Evolutionary conservation across 2,329 filamentous ascomycete species (phyloP).

Genomic region (Diplocarpon rosae): DNA sequence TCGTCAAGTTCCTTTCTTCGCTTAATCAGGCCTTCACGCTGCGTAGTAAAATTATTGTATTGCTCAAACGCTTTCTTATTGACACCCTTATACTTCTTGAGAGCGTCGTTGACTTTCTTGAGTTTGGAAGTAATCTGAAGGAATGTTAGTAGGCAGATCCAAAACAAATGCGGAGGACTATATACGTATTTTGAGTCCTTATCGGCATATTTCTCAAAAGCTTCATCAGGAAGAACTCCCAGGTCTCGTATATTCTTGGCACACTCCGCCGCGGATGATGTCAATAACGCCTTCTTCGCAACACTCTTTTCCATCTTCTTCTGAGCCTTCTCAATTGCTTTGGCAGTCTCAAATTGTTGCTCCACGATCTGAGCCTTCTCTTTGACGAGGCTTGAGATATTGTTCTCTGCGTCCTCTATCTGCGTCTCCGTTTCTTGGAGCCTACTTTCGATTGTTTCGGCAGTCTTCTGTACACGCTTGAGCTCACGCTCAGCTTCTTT

Average conservation of each 20-base stretch:
- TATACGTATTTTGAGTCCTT: constrained; percentile 67
- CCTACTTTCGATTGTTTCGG: constrained; percentile 56
- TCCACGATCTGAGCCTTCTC: constrained; percentile 55
- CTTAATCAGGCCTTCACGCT: constrained; percentile 76
- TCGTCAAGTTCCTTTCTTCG: constrained; percentile 79
- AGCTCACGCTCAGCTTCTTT: constrained; percentile 74
- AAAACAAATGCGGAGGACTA: background rate
- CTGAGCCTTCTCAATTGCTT: constrained; percentile 73
- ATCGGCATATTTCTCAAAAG: constrained; percentile 81
- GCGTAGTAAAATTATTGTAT: constrained; percentile 91
- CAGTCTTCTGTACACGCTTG: constrained; percentile 59
- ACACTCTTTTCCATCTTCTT: constrained; percentile 87
- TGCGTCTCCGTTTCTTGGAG: constrained; percentile 65
- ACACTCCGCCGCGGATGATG: constrained; percentile 67
- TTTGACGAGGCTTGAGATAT: constrained; percentile 29
- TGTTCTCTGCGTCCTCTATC: constrained; percentile 44
- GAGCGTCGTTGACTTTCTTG: constrained; percentile 80
- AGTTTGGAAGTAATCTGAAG: constrained; percentile 39
- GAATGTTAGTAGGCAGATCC: constrained; percentile 1
- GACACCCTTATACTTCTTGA: constrained; percentile 96
- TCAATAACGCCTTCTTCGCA: constrained; percentile 73
- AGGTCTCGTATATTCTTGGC: constrained; percentile 85
- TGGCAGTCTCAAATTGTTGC: constrained; percentile 63
- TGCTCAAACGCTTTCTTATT: constrained; percentile 99
- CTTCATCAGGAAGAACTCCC: constrained; percentile 86